Percentiles rank a stretch among this genome's conserved stretches.
These are phyloP conservation scores for Cystofilobasidium bisporidii DNA, from an alignment of 768 basidiomycete species.

Conservation along the genomic window DNA sequence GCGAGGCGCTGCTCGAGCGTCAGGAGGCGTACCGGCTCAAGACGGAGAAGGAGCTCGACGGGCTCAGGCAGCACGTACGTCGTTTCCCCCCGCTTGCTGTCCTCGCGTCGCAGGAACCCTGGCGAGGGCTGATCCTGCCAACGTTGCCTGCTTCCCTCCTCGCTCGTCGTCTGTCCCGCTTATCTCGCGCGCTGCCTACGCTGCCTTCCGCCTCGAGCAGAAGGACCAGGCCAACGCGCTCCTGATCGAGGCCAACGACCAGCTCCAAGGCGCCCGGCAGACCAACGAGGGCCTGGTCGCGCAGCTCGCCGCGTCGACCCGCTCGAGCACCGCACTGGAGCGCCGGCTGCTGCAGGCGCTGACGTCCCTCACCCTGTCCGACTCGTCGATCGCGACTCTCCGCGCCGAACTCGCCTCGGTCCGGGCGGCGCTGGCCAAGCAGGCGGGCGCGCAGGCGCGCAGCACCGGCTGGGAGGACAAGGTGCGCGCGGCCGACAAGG, in stretches of 20 bases:
- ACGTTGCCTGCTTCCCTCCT: no score
- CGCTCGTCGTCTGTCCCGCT: no score
- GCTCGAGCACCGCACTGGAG: slow-evolving; percentile 23
- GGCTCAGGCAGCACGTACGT: slow-evolving; percentile 16
- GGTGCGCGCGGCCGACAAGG: slow-evolving; percentile 32
- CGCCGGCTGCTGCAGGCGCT: slow-evolving; percentile 36
- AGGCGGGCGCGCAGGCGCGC: slow-evolving; percentile 32
- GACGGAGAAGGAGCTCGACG: slow-evolving; percentile 25
- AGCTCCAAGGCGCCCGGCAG: slow-evolving; percentile 1
- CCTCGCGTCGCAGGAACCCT: background rate
- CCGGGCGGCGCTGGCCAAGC: slow-evolving; percentile 31
- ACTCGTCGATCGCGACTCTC: slow-evolving; percentile 39
- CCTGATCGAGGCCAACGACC: slow-evolving; percentile 20
- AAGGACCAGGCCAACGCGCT: background rate
- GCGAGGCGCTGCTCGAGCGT: slow-evolving; percentile 72
- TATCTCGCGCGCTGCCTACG: no score
- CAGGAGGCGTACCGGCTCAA: slow-evolving; percentile 77
- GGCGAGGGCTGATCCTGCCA: background rate
- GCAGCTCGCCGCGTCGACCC: slow-evolving; percentile 15
- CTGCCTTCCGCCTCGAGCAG: background rate
- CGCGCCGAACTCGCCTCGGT: slow-evolving; percentile 36
- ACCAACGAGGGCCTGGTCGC: slow-evolving; percentile 21
- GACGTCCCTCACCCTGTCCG: slow-evolving; percentile 38
- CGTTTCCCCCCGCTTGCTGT: no score
- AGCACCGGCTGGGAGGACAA: slow-evolving; percentile 35